A percentile compares a stretch with the other conserved stretches of the same genome.
phyloP scores from a whole-genome alignment of 2,329 filamentous ascomycete genomes.

The Arthrobotrys iridis region DNA sequence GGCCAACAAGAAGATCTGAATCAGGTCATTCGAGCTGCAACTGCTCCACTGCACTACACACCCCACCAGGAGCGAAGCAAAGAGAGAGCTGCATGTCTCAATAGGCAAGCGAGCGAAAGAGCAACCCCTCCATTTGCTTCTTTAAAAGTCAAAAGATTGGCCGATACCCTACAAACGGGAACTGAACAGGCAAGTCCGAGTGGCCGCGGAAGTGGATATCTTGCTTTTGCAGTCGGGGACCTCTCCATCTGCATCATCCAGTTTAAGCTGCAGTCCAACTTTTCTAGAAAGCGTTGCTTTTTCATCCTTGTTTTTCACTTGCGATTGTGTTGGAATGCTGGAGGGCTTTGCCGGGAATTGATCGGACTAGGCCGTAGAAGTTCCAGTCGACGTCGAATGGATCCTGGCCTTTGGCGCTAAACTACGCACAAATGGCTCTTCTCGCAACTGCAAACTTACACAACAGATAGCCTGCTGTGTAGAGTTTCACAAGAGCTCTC shows the following conservation, averaged over 20 bases:
- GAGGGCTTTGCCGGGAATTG: conserved; percentile 5
- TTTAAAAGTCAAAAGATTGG: not conserved
- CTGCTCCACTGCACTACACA: not conserved
- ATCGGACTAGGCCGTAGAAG: conserved; percentile 25
- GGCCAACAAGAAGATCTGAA: not conserved
- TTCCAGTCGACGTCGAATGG: conserved; percentile 23
- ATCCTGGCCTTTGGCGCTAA: conserved; percentile 11
- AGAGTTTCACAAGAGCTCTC: too few relatives aligned
- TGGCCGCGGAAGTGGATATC: conserved; percentile 9
- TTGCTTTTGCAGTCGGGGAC: too few relatives aligned
- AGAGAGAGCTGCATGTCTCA: conserved; percentile 15
- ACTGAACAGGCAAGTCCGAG: conserved; percentile 35
- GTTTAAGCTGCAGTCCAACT: not conserved
- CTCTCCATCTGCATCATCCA: not conserved
- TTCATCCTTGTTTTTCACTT: not conserved
- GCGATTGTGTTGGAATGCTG: not conserved
- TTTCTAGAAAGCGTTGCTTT: conserved; percentile 23
- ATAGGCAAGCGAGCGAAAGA: conserved; percentile 16
- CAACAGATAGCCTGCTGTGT: not conserved
- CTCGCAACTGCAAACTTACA: not conserved
- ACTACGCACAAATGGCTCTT: conserved; percentile 50
- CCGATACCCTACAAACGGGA: not conserved
- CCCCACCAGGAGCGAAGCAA: conserved; percentile 29
- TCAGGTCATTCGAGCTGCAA: too few relatives aligned
- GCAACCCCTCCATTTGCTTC: conserved; percentile 3